phyloP scores from a whole-genome alignment of 2,329 filamentous ascomycete genomes.

The Botrytis sinoallii region DNA sequence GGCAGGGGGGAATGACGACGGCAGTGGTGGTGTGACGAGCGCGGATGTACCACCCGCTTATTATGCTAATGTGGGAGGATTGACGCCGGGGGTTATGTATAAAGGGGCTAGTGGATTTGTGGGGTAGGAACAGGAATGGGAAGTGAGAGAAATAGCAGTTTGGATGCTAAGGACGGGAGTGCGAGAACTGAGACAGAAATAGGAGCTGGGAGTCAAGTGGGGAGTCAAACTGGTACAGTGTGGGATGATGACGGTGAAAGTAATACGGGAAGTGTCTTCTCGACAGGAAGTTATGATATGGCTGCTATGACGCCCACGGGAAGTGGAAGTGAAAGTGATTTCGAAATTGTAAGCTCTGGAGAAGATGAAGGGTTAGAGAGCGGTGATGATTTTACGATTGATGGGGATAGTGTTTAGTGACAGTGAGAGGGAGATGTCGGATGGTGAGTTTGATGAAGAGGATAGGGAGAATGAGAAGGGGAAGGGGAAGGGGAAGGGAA shows the following conservation, averaged over 20 bases:
- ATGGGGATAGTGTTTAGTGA: neutral
- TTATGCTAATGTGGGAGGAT: neutral
- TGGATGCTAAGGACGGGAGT: constrained; percentile 6
- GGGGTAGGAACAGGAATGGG: neutral
- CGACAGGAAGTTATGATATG: constrained; percentile 12
- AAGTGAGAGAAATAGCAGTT: constrained; percentile 7
- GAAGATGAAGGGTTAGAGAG: neutral
- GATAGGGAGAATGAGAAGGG: neutral
- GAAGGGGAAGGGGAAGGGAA: neutral
- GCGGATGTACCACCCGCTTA: constrained; percentile 37
- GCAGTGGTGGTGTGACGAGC: constrained; percentile 47
- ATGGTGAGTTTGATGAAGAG: neutral
- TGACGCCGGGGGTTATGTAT: constrained; percentile 6
- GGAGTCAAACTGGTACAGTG: neutral
- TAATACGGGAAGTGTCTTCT: neutral
- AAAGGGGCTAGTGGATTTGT: constrained; percentile 9
- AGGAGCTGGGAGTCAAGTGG: neutral
- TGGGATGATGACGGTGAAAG: neutral
- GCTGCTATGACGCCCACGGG: constrained; percentile 2
- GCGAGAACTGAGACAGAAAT: neutral
- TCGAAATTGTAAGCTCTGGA: neutral
- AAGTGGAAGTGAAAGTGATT: constrained; percentile 9
- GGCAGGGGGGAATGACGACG: constrained; percentile 57
- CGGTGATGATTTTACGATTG: neutral
- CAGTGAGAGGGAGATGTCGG: neutral